These are phyloP conservation scores for Nemania abortiva DNA, from an alignment of 2,329 filamentous ascomycete species.

Conservation along the genomic window DNA sequence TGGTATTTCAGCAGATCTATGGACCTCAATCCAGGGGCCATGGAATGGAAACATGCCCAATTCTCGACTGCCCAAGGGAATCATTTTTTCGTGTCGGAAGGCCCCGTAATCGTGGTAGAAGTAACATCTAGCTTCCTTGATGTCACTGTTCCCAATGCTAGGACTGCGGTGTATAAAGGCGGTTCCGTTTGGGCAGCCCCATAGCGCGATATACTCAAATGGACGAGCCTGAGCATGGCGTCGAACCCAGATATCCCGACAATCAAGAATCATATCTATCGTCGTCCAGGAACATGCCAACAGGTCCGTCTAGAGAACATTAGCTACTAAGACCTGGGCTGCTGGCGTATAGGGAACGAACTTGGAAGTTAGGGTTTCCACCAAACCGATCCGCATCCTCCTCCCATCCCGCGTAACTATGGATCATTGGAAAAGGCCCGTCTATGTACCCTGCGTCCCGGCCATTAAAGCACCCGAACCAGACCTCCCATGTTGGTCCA, in stretches of 20 bases:
- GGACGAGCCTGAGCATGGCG: slow-evolving; percentile 52
- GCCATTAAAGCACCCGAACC: slow-evolving; percentile 53
- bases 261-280: slow-evolving; percentile 61
- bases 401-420: slow-evolving; percentile 51
- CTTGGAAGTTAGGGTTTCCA: slow-evolving; percentile 60
- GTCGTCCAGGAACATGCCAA: slow-evolving; percentile 59
- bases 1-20: slow-evolving; percentile 57
- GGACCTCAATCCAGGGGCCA: slow-evolving; percentile 52
- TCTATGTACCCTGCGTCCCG: too few species aligned
- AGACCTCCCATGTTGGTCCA: slow-evolving; percentile 55
- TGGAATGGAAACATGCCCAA: too few species aligned
- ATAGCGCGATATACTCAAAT: slow-evolving; percentile 51
- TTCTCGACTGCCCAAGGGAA: too few species aligned
- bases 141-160: slow-evolving; percentile 8
- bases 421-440: too few species aligned
- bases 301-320: slow-evolving; percentile 55
- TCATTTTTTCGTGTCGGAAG: slow-evolving; percentile 42
- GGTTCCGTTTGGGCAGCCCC: slow-evolving; percentile 43
- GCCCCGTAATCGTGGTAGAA: slow-evolving; percentile 47
- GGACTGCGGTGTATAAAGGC: slow-evolving; percentile 38
- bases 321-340: neutral
- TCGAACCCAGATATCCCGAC: slow-evolving; percentile 62
- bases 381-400: slow-evolving; percentile 41
- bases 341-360: slow-evolving; percentile 45
- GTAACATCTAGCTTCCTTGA: slow-evolving; percentile 37